Conservation (phyloP, 2,329 filamentous ascomycete genomes). For the Verruconis gallopava region DNA sequence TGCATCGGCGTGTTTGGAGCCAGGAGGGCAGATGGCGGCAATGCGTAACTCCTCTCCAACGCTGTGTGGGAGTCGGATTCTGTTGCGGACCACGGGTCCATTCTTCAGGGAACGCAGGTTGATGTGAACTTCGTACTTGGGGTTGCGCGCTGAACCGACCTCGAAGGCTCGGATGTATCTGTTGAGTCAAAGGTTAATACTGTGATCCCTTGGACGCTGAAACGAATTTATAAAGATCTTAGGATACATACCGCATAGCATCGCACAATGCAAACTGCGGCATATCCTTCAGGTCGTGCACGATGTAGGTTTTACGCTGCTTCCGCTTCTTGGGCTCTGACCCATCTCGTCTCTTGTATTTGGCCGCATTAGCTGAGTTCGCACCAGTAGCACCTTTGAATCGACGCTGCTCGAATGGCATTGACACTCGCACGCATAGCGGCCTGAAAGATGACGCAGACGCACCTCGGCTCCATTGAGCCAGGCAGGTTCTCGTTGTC, state of each 20-base stretch:
- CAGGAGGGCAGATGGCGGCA: conserved; percentile 81
- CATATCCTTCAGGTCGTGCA: conserved; percentile 48
- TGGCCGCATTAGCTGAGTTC: conserved; percentile 21
- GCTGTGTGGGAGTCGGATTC: conserved; percentile 75
- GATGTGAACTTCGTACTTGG: conserved; percentile 83
- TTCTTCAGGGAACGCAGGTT: conserved; percentile 74
- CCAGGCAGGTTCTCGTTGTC: conserved; percentile 2
- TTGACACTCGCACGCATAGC: conserved; percentile 3
- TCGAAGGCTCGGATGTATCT: conserved; percentile 88
- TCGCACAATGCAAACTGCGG: conserved; percentile 75
- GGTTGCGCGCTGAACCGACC: conserved; percentile 61
- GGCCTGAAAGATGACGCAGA: conserved; percentile 2
- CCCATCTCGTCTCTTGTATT: conserved; percentile 30
- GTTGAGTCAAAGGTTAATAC: conserved; percentile 9
- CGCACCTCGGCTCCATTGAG: conserved; percentile 6
- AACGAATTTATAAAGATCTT: background rate
- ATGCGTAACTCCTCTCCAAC: conserved; percentile 82
- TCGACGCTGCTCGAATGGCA: conserved; percentile 25
- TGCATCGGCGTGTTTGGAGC: conserved; percentile 57
- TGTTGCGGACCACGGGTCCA: conserved; percentile 75
- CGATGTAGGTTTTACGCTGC: conserved; percentile 51
- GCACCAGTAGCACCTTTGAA: conserved; percentile 21
- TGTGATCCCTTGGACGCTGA: background rate
- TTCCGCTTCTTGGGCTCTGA: conserved; percentile 41
- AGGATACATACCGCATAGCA: conserved; percentile 62